A percentile compares a stretch with the other conserved stretches of the same genome.
Evolutionary conservation across 345 rosid genomes (phyloP).

Genomic region (Bretschneidera sinensis): DNA sequence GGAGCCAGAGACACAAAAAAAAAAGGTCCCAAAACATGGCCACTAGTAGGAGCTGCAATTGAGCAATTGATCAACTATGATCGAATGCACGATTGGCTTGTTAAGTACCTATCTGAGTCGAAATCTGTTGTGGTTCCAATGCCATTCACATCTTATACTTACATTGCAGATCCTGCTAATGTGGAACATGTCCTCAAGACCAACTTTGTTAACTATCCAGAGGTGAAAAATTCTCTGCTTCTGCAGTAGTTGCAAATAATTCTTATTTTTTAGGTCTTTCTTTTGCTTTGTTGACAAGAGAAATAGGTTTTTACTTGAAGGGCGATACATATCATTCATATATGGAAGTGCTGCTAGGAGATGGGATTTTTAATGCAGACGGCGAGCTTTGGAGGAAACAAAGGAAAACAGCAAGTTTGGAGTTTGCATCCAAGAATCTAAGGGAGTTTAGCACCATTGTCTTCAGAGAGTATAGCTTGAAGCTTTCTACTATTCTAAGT

Average conservation of each 20-base stretch:
- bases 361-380: slow-evolving; percentile 86
- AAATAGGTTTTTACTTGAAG: slow-evolving; percentile 32
- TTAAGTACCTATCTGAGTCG: slow-evolving; percentile 49
- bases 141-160: slow-evolving; percentile 84
- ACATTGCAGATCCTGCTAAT: slow-evolving; percentile 87
- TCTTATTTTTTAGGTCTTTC: too few relatives aligned
- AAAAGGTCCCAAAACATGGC: slow-evolving; percentile 92
- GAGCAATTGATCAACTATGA: slow-evolving; percentile 77
- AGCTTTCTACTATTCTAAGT: slow-evolving; percentile 60
- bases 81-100: slow-evolving; percentile 93
- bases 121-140: slow-evolving; percentile 82
- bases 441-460: slow-evolving; percentile 86
- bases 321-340: slow-evolving; percentile 88
- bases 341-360: slow-evolving; percentile 90
- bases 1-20: slow-evolving; percentile 71
- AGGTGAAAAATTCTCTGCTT: slow-evolving; percentile 67
- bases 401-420: slow-evolving; percentile 92
- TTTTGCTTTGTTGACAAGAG: too few relatives aligned
- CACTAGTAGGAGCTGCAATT: slow-evolving; percentile 79
- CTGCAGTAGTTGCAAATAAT: too few relatives aligned
- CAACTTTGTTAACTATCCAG: slow-evolving; percentile 80
- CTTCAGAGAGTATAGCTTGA: slow-evolving; percentile 77
- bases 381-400: slow-evolving; percentile 92
- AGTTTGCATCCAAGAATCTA: slow-evolving; percentile 91
- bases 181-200: slow-evolving; percentile 89